Conservation (phyloP, 768 basidiomycete species). For the Termitomyces sp. region DNA sequence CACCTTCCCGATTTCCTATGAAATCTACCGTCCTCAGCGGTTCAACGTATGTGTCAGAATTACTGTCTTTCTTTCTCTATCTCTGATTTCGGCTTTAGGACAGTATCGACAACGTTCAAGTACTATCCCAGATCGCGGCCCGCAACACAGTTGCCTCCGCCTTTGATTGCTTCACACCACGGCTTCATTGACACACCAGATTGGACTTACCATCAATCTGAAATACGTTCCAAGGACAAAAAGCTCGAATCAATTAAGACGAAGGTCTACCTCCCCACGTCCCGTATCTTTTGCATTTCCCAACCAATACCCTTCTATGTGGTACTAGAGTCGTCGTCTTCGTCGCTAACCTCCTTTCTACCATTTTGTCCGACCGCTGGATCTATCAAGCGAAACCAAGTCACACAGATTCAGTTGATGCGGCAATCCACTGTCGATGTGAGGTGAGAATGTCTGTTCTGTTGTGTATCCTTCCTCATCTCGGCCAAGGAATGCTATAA, state of each 20-base stretch:
- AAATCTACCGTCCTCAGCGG: constrained; percentile 53
- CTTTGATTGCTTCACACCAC: constrained; percentile 27
- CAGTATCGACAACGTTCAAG: constrained; percentile 48
- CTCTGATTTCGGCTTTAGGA: constrained; percentile 26
- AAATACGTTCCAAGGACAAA: constrained; percentile 33
- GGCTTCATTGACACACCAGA: constrained; percentile 42
- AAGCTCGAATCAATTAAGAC: constrained; percentile 33
- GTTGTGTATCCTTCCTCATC: neutral
- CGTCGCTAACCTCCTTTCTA: constrained; percentile 55
- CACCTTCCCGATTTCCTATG: constrained; percentile 29
- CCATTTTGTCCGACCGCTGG: constrained; percentile 48
- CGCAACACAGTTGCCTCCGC: constrained; percentile 41
- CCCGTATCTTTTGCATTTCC: constrained; percentile 52
- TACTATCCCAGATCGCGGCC: constrained; percentile 68
- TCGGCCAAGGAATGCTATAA: constrained; percentile 35
- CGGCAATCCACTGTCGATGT: constrained; percentile 69
- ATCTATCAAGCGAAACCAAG: constrained; percentile 23
- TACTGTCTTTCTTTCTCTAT: neutral
- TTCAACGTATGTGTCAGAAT: constrained; percentile 38
- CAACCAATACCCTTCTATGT: constrained; percentile 67
- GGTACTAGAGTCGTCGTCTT: constrained; percentile 48
- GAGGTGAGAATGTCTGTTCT: constrained; percentile 25
- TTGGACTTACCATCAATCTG: constrained; percentile 46
- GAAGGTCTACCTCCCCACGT: constrained; percentile 50
- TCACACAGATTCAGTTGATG: constrained; percentile 56